These are phyloP conservation scores for Nicotiana sylvestris DNA, from an alignment of 257 asterid genomes.

Conservation along the genomic window DNA sequence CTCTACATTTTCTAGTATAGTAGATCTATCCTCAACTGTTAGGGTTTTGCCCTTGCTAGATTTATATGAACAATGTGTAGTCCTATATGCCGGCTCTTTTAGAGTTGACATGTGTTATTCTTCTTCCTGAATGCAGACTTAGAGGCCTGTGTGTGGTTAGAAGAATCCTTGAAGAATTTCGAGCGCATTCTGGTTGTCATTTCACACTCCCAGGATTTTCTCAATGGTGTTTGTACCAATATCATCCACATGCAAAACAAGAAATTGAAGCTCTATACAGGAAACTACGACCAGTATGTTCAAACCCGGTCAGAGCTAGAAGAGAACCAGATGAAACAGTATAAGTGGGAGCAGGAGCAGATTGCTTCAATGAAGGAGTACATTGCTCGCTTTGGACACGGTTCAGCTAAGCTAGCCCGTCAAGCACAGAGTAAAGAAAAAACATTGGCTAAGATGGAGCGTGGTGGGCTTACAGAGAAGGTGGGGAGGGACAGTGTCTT, in stretches of 20 bases:
- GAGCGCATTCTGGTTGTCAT: slow-evolving; percentile 90
- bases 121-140: slow-evolving; percentile 46
- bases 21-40: neutral
- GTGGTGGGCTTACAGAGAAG: slow-evolving; percentile 96
- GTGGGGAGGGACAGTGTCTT: slow-evolving; percentile 69
- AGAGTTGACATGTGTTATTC: neutral
- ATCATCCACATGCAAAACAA: slow-evolving; percentile 95
- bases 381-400: slow-evolving; percentile 98
- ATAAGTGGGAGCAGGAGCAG: slow-evolving; percentile 99
- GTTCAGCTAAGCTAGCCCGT: slow-evolving; percentile 99
- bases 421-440: slow-evolving; percentile 99
- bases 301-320: slow-evolving; percentile 95
- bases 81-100: neutral
- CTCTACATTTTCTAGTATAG: neutral
- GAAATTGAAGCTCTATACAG: slow-evolving; percentile 73
- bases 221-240: slow-evolving; percentile 95
- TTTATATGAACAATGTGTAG: neutral
- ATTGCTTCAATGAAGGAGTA: slow-evolving; percentile 93
- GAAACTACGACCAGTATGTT: slow-evolving; percentile 85
- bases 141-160: slow-evolving; percentile 98
- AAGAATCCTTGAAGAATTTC: slow-evolving; percentile 78
- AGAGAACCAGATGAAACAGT: slow-evolving; percentile 98
- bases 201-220: slow-evolving; percentile 96
- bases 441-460: slow-evolving; percentile 95
- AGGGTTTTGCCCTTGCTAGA: neutral